phyloP scores from a whole-genome alignment of 495 filamentous ascomycete genomes.

The Aspergillus coremiiformis region DNA sequence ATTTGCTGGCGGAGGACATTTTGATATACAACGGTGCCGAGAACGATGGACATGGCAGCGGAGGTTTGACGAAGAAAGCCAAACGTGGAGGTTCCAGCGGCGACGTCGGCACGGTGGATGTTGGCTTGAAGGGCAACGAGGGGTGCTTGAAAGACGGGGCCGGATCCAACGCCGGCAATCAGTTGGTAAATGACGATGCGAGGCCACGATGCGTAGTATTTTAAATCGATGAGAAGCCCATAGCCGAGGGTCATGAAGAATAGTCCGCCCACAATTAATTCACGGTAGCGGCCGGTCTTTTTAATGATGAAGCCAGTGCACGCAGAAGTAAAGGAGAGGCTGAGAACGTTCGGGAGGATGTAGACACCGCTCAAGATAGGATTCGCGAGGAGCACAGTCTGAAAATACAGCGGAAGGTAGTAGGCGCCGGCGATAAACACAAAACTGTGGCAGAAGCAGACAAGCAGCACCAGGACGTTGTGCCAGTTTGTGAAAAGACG shows the following conservation, averaged over 20 bases:
- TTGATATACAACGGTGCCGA: constrained; percentile 52
- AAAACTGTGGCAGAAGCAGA: constrained; percentile 59
- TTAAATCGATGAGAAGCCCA: constrained; percentile 44
- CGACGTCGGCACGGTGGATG: constrained; percentile 44
- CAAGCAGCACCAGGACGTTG: constrained; percentile 49
- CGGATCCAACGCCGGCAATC: constrained; percentile 47
- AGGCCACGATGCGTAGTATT: constrained; percentile 40
- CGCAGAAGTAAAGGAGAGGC: constrained; percentile 60
- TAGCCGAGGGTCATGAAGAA: constrained; percentile 48
- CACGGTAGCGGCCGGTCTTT: constrained; percentile 53
- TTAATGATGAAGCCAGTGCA: constrained; percentile 62
- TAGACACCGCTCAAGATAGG: constrained; percentile 76
- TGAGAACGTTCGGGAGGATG: constrained; percentile 64
- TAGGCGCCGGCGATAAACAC: constrained; percentile 70
- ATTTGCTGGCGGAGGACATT: constrained; percentile 44
- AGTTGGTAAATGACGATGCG: constrained; percentile 49
- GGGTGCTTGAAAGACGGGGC: constrained; percentile 51
- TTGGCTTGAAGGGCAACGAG: constrained; percentile 52
- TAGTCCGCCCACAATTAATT: constrained; percentile 44
- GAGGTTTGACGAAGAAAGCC: constrained; percentile 46
- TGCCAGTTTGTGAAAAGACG: constrained; percentile 55
- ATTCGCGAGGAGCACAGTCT: constrained; percentile 61
- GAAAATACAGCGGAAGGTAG: constrained; percentile 74
- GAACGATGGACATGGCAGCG: constrained; percentile 46
- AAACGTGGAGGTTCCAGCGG: constrained; percentile 46